phyloP scores from a whole-genome alignment of 345 rosid genomes.

The Adansonia digitata region DNA sequence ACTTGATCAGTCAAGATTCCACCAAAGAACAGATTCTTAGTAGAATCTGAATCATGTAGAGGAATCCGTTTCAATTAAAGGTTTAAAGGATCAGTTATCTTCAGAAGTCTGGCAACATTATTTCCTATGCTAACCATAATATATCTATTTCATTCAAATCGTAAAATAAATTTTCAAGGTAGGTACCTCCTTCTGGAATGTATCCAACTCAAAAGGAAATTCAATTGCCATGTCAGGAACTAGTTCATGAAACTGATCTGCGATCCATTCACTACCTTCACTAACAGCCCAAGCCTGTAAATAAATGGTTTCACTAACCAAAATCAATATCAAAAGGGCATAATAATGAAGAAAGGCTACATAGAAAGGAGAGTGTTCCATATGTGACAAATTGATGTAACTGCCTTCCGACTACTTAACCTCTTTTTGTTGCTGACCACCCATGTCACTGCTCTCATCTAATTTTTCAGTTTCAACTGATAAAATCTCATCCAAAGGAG shows the following conservation, averaged over 20 bases:
- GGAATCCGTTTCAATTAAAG: not conserved
- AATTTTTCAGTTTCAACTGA: constrained; percentile 46
- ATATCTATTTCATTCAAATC: not conserved
- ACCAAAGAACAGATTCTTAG: not conserved
- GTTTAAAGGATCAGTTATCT: not conserved
- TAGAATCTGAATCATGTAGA: not conserved
- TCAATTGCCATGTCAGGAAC: constrained; percentile 90
- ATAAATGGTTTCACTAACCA: constrained; percentile 17
- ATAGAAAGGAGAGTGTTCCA: constrained; percentile 3
- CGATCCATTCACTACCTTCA: constrained; percentile 68
- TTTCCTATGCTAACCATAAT: not conserved
- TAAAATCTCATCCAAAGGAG: constrained; percentile 76
- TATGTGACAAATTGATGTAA: not conserved
- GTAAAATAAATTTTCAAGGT: not conserved
- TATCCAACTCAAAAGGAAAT: constrained; percentile 88
- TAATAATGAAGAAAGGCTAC: not conserved
- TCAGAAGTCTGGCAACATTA: not conserved
- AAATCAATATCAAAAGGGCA: constrained; percentile 12
- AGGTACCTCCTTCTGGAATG: constrained; percentile 86
- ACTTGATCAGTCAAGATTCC: not conserved
- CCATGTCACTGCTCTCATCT: constrained; percentile 27
- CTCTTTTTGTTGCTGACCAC: constrained; percentile 50
- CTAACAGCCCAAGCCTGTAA: constrained; percentile 71
- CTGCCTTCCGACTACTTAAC: constrained; percentile 24
- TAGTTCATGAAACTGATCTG: constrained; percentile 65